These are phyloP conservation scores for Stemphylium vesicarium DNA, from an alignment of 2,329 filamentous ascomycete genomes.

Conservation along the genomic window DNA sequence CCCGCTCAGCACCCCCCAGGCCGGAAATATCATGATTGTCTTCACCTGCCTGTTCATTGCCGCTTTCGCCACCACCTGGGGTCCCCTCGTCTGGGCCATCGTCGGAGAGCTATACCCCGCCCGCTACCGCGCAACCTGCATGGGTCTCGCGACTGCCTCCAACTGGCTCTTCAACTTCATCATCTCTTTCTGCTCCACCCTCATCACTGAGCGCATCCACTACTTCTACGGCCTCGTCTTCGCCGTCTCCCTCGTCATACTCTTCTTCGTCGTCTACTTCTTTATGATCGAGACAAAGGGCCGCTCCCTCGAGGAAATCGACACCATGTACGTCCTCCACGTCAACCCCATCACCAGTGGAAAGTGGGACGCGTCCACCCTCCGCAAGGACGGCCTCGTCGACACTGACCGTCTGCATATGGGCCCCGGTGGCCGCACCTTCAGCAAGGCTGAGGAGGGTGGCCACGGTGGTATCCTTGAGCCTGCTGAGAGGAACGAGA, in stretches of 20 bases:
- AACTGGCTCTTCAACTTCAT: conserved; percentile 57
- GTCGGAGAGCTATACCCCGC: conserved; percentile 71
- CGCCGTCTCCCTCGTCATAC: conserved; percentile 69
- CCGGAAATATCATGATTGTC: conserved; percentile 68
- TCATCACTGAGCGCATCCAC: conserved; percentile 73
- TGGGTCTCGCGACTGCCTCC: conserved; percentile 51
- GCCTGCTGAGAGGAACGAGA: conserved; percentile 33
- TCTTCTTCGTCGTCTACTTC: conserved; percentile 73
- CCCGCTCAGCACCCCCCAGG: conserved; percentile 46
- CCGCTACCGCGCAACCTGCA: conserved; percentile 56
- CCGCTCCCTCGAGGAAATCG: conserved; percentile 78
- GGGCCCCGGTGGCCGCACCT: conserved; percentile 40
- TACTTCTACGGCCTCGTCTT: conserved; percentile 80
- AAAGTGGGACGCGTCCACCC: conserved; percentile 54
- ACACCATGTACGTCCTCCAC: conserved; percentile 70
- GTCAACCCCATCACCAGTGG: conserved; percentile 69
- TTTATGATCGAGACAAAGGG: conserved; percentile 79
- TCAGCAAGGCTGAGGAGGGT: conserved; percentile 42
- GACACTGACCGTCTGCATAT: conserved; percentile 42
- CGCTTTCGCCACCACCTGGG: conserved; percentile 72
- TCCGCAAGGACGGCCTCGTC: conserved; percentile 41
- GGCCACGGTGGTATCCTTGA: conserved; percentile 26
- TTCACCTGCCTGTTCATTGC: conserved; percentile 74
- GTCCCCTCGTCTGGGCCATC: conserved; percentile 74
- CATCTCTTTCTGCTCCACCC: conserved; percentile 75